phyloP scores from a whole-genome alignment of 1,139 yeast species.

The Candida mesenterica region DNA sequence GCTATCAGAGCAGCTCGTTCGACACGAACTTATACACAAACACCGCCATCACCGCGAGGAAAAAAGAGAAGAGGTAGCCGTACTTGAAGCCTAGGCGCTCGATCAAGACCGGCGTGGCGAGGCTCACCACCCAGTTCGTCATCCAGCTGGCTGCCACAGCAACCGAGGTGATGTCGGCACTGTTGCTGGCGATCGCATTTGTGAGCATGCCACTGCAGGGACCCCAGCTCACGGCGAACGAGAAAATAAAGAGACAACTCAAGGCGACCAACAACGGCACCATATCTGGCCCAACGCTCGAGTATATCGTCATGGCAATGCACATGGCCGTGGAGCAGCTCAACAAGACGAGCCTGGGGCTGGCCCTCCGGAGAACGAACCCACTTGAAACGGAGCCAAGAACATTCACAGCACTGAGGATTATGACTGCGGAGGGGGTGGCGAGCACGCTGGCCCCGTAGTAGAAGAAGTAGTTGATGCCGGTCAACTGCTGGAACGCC shows the following conservation, averaged over 20 bases:
- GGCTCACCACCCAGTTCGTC: conserved; percentile 25
- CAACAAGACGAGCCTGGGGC: conserved; percentile 9
- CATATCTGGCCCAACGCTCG: conserved; percentile 12
- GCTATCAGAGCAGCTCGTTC: conserved; percentile 2
- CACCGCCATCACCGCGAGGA: conserved; percentile 18
- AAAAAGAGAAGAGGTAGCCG: conserved; percentile 21
- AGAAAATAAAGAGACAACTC: conserved; percentile 20
- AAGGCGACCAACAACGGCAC: conserved; percentile 10
- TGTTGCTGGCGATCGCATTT: conserved; percentile 23
- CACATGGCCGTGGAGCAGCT: conserved; percentile 16
- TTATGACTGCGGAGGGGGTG: conserved; percentile 11
- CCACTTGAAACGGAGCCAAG: conserved; percentile 17
- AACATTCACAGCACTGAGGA: conserved; percentile 18
- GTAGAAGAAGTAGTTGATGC: conserved; percentile 36
- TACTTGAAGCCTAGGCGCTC: conserved; percentile 18
- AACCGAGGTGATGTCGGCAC: conserved; percentile 21
- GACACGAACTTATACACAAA: conserved; percentile 11
- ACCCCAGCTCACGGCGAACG: conserved; percentile 35
- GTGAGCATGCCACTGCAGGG: conserved; percentile 30
- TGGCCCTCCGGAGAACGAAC: conserved; percentile 11
- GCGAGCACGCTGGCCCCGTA: conserved; percentile 25
- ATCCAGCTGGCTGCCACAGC: conserved; percentile 26
- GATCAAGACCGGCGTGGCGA: conserved; percentile 24
- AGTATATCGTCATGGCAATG: conserved; percentile 14
- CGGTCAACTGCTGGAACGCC: conserved; percentile 35